Conservation (phyloP, 345 rosid genomes). For the Rhodomyrtus tomentosa region DNA sequence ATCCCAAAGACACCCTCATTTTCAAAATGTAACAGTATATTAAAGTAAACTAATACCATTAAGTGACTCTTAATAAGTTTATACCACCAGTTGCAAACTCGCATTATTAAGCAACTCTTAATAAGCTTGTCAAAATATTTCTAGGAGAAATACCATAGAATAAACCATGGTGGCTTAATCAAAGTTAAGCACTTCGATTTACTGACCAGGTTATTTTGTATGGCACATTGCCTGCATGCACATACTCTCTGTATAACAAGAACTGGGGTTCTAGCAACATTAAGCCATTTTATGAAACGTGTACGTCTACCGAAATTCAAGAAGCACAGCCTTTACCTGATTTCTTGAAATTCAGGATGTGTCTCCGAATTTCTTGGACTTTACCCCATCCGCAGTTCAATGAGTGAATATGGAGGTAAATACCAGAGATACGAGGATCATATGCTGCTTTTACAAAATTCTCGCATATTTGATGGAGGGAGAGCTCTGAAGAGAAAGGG, state of each 20-base stretch:
- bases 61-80: background rate
- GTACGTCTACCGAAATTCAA: background rate
- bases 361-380: slow-evolving; percentile 85
- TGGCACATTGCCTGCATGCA: background rate
- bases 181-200: background rate
- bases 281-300: background rate
- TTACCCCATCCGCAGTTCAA: slow-evolving; percentile 93
- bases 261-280: background rate
- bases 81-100: background rate
- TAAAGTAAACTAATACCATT: background rate
- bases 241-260: background rate
- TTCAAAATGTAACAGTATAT: background rate
- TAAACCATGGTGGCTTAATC: background rate
- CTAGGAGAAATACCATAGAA: background rate
- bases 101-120: background rate
- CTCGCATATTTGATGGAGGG: slow-evolving; percentile 79
- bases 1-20: background rate
- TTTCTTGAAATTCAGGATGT: slow-evolving; percentile 75
- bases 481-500: slow-evolving; percentile 76
- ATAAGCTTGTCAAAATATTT: background rate
- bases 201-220: background rate
- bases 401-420: slow-evolving; percentile 80
- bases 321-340: slow-evolving; percentile 37
- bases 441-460: slow-evolving; percentile 82
- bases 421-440: slow-evolving; percentile 87